A percentile compares a stretch with the other conserved stretches of the same genome.
Evolutionary conservation across 345 rosid genomes (phyloP).

Genomic region (Heritiera littoralis): DNA sequence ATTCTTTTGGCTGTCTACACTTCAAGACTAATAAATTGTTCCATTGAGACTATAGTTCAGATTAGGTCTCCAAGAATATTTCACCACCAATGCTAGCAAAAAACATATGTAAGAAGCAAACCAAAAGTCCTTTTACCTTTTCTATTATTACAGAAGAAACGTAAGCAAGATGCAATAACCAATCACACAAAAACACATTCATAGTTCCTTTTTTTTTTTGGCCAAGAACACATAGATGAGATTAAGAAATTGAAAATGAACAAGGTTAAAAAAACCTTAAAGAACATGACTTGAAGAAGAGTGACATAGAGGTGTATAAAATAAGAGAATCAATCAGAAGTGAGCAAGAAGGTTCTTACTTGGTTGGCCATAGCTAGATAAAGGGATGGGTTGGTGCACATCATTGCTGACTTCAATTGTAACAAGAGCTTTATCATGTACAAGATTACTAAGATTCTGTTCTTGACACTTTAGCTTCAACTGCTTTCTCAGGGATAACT

Average conservation of each 20-base stretch:
- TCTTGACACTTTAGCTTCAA: conserved; percentile 90
- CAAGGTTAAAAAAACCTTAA: neutral
- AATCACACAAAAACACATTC: neutral
- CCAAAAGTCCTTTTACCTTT: no score
- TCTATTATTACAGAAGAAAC: neutral
- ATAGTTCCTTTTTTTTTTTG: neutral
- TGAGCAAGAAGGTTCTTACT: conserved; percentile 38
- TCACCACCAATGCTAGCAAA: neutral
- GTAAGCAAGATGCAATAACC: conserved; percentile 6
- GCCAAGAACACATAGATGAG: neutral
- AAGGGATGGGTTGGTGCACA: conserved; percentile 46
- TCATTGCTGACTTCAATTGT: conserved; percentile 46
- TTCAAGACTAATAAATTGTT: neutral
- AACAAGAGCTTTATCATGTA: conserved; percentile 53
- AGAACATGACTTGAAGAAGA: neutral
- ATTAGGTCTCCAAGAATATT: neutral
- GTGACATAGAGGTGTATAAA: neutral
- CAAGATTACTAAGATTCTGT: conserved; percentile 52
- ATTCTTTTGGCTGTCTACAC: conserved; percentile 3
- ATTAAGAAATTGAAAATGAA: neutral
- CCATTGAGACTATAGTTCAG: neutral
- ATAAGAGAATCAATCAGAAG: neutral
- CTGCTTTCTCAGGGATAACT: conserved; percentile 82
- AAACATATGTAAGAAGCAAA: neutral
- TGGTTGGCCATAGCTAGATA: conserved; percentile 45